Base-by-base conservation (phyloP, 805 yeast genomes). In the Kodamaea kaohsiungensis region DNA sequence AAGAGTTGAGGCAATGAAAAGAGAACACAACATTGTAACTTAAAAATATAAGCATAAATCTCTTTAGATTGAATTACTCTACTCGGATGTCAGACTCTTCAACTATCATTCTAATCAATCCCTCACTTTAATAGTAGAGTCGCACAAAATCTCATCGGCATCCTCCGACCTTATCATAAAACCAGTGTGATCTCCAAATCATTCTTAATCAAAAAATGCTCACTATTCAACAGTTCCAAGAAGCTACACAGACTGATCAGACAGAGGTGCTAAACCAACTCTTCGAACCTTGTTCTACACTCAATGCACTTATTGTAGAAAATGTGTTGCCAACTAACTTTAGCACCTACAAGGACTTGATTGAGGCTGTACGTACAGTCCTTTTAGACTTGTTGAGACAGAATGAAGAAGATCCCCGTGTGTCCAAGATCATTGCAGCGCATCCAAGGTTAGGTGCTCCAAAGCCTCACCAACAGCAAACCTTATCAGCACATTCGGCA, bases 371-470 rank as follows among this genome's bases (percentile, higher is more conserved):
- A 2, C 73, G 88, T 49, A 18, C 42, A 0, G 64, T 63, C 8
- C 67, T 87, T 16, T 60, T 74, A 2, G 48, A 57, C 12, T 67
- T 78, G 35, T 63, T 75, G 7, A 48, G 55, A 8, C 58, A 63
- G 7, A 62, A 68, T 3, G 68, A 68, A 37, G 54, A 40, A 13
- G 60, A 62, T 40, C 64, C 62, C 2, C 62, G 65, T 16, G 66
- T 81, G 10, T 63, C 77, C 45, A 71, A 79, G 40, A 90, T 92
- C 53, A 83, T 92, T n/a, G 86, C 89, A 0, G 96, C 97, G 0
- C 98, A 91, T 70, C 98, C 98, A 15, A 76, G 97, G 53, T 73
- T 91, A 15, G 98, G 98, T 0, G 60, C 56, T 4, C 52, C 60
- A 9, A 60, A 70, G 65, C 56, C 61, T 46, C 49, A 52, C 15